Conservation (phyloP, 306 rosid genomes). For the Pachyrhizus erosus region DNA sequence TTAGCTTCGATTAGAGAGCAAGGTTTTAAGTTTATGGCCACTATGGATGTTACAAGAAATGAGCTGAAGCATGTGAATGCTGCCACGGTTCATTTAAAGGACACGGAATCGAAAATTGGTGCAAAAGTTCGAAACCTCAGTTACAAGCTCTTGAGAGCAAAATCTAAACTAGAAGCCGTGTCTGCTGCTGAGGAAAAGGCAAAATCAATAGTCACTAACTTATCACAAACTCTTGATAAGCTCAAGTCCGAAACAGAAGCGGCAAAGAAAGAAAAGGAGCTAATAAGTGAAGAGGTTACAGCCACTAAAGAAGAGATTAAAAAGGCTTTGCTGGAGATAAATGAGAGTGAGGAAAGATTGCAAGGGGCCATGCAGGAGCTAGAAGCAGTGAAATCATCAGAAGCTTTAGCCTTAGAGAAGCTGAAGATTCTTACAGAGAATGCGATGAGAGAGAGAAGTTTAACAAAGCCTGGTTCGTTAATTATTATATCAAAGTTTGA, state of each 20-base stretch:
- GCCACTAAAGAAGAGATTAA: neutral
- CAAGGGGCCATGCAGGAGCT: neutral
- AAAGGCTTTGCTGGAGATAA: neutral
- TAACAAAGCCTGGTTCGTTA: neutral
- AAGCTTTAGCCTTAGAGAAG: neutral
- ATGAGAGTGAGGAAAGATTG: neutral
- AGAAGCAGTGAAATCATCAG: neutral
- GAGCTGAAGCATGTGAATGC: constrained; percentile 1
- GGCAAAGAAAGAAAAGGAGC: neutral
- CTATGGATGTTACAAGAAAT: constrained; percentile 25
- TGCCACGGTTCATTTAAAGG: neutral
- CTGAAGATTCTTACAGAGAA: neutral
- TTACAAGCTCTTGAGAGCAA: constrained; percentile 16
- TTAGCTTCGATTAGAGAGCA: constrained; percentile 6
- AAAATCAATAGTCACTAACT: neutral
- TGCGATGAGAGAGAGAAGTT: constrained; percentile 14
- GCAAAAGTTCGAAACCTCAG: neutral
- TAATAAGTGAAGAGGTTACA: neutral
- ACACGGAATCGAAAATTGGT: neutral
- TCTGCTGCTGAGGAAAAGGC: constrained; percentile 8
- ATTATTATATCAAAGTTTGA: constrained; percentile 5
- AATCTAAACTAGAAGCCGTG: neutral
- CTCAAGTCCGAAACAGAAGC: neutral
- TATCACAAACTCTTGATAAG: neutral
- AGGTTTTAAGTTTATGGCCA: neutral